Base-by-base conservation (phyloP, 1,139 yeast species). In the Sporopachydermia cereana region DNA sequence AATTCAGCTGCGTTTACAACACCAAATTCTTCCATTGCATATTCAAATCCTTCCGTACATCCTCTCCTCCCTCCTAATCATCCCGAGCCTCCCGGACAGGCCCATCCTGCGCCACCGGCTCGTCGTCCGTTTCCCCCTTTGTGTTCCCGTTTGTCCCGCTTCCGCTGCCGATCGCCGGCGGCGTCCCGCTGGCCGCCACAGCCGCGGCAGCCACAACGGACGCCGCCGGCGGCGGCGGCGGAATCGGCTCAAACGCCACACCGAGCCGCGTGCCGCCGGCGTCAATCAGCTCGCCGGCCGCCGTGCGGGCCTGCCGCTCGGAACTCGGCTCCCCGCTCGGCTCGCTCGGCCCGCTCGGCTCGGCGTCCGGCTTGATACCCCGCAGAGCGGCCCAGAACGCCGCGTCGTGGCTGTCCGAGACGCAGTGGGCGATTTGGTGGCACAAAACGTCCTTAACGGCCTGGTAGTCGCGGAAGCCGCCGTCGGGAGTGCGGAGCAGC, bases 351-450 rank as follows among this genome's bases (percentile, higher is more conserved):
- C 22, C 17, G 9, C 39, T 5, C 39, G 20, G 9, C 30, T 34
- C 7, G 14, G 29, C 7, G 14, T 25, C 29, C 17, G 39, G 39
- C 17, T 34, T 34, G n/a, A 34, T 34, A 12, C 5, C 17, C 5
- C 39, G 18, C 17, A 34, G 17, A 34, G 22, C 39, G 22, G 18
- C 57, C 68, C 68, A 64, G 48, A 66, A 66, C 44, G 56, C 48
- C 17, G 55, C 49, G 47, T 63, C 62, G 49, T 66, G 71, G 16
- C 62, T 67, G 3, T 55, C 50, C 45, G 57, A 55, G 12, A 57
- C 61, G 46, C 64, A 66, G 47, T 66, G 71, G 5, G 69, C 58
- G 22, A 66, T 55, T 48, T 66, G 71, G 47, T 66, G 71, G 48
- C 69, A 61, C 24, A 66, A 53, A 7, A 64, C 66, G 43, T 56